Conservation (phyloP, 768 basidiomycete species). For the Hemileccinum rubropunctum region DNA sequence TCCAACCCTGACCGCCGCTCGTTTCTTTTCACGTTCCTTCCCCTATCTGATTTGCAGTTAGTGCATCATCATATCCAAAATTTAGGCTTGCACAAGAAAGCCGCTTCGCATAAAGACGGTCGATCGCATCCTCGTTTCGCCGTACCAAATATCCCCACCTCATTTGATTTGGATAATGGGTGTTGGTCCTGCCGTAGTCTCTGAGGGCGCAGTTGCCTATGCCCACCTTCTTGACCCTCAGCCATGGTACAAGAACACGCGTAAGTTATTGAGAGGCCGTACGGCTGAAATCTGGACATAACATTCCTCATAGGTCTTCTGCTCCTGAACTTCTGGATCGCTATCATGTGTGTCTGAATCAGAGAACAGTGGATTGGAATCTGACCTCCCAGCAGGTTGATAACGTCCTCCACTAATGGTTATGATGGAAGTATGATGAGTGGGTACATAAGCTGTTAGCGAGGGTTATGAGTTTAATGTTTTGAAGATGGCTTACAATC, state of each 20-base stretch:
- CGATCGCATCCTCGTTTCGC: too few species aligned
- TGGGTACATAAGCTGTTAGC: constrained; percentile 5
- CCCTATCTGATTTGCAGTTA: neutral
- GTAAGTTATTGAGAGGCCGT: constrained; percentile 30
- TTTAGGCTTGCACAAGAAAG: too few species aligned
- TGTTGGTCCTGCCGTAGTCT: constrained; percentile 45
- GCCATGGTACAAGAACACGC: constrained; percentile 70
- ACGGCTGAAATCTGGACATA: neutral
- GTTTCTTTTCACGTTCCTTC: constrained; percentile 6
- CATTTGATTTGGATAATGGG: constrained; percentile 43
- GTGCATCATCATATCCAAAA: too few species aligned
- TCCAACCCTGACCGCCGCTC: neutral
- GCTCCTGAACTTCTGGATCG: constrained; percentile 61
- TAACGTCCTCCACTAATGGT: constrained; percentile 37
- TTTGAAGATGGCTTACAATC: constrained; percentile 36
- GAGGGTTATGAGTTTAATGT: neutral
- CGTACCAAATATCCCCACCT: neutral
- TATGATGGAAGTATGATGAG: constrained; percentile 43
- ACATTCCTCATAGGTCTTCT: constrained; percentile 42
- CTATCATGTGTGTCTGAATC: constrained; percentile 47
- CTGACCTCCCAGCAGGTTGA: constrained; percentile 22
- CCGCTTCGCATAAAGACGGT: too few species aligned
- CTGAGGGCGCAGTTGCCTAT: constrained; percentile 37
- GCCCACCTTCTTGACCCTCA: constrained; percentile 56
- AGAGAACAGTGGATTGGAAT: neutral